Conservation (phyloP, 1,284 basidiomycete species). For the Somion occarium region DNA sequence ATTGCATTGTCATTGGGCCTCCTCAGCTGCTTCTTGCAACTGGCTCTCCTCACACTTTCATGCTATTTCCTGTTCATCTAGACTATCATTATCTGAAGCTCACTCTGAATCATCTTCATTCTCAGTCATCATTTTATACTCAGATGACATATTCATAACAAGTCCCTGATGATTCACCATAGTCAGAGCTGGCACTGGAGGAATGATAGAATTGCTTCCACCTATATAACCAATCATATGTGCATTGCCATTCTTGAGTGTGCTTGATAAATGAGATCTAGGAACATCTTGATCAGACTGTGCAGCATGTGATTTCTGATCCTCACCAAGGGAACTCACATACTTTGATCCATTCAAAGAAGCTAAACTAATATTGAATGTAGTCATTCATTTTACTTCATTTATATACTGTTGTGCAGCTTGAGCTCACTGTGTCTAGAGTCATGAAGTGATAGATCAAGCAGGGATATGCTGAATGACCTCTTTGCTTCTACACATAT, state of each 20-base stretch:
- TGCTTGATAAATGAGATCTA: conserved; percentile 1
- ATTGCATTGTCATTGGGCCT: conserved; percentile 64
- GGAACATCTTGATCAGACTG: background rate
- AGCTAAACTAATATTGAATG: conserved; percentile 55
- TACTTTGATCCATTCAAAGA: conserved; percentile 43
- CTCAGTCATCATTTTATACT: conserved; percentile 33
- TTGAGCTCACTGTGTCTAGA: conserved; percentile 8
- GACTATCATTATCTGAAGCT: conserved; percentile 48
- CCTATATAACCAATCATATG: background rate
- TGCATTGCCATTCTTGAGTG: conserved; percentile 10
- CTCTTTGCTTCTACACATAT: conserved; percentile 21
- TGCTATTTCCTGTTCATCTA: conserved; percentile 27
- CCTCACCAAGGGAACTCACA: background rate
- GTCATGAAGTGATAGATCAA: conserved; percentile 12
- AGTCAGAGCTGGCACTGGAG: background rate
- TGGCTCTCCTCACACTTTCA: conserved; percentile 29
- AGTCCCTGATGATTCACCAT: conserved; percentile 22
- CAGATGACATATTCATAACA: conserved; percentile 29
- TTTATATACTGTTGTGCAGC: conserved; percentile 3
- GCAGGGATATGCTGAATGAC: too few species aligned
- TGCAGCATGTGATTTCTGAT: background rate
- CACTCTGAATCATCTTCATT: conserved; percentile 49
- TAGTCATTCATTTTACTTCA: conserved; percentile 21
- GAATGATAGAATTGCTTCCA: background rate
- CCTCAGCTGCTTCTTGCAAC: conserved; percentile 43